phyloP scores from a whole-genome alignment of 1,139 yeast species.

The Candida pseudoviswanathii region DNA sequence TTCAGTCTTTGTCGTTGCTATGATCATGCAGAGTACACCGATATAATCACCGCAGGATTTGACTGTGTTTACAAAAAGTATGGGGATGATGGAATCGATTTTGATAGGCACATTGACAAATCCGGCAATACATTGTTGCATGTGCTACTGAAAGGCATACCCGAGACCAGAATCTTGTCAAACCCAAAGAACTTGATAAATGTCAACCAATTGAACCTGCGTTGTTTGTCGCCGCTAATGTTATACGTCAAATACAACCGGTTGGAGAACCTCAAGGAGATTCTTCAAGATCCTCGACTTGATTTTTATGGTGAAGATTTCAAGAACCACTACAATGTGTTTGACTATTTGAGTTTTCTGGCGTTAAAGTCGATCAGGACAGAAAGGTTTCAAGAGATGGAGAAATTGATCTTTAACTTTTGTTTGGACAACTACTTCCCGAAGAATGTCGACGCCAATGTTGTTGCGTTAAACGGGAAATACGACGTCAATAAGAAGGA shows the following conservation, averaged over 20 bases:
- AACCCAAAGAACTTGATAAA: conserved; percentile 42
- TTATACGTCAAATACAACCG: conserved; percentile 72
- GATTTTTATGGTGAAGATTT: conserved; percentile 47
- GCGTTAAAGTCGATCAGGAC: conserved; percentile 29
- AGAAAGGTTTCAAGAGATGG: conserved; percentile 42
- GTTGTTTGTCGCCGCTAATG: conserved; percentile 69
- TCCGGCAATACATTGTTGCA: conserved; percentile 80
- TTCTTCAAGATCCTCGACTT: conserved; percentile 49
- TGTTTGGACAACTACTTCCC: conserved; percentile 34
- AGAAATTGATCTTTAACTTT: conserved; percentile 44
- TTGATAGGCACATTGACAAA: conserved; percentile 66
- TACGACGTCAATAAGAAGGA: conserved; percentile 34
- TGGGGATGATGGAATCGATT: conserved; percentile 33
- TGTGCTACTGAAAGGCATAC: conserved; percentile 53
- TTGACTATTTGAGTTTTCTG: conserved; percentile 43
- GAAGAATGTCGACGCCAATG: conserved; percentile 8
- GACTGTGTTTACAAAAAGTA: conserved; percentile 47
- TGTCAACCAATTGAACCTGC: conserved; percentile 63
- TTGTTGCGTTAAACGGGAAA: conserved; percentile 39
- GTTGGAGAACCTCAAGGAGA: conserved; percentile 52
- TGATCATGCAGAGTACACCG: conserved; percentile 68
- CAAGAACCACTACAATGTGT: conserved; percentile 43
- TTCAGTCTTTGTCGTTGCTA: conserved; percentile 78
- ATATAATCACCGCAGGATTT: conserved; percentile 51
- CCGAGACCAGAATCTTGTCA: conserved; percentile 38